phyloP scores from a whole-genome alignment of 331 rosid species.

The Rhamnella rubrinervis region DNA sequence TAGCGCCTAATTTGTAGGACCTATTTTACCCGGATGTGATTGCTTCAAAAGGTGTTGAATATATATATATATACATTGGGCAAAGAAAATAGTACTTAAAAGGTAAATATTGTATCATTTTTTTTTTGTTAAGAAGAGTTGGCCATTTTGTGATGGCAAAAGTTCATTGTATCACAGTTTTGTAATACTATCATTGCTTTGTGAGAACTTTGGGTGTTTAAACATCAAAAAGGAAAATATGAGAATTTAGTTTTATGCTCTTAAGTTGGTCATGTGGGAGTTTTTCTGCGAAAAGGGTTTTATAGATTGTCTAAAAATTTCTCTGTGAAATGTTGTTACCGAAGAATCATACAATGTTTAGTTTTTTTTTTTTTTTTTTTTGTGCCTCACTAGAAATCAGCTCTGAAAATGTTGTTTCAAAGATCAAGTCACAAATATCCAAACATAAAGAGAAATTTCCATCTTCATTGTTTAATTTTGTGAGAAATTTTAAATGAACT shows the following conservation, averaged over 20 bases:
- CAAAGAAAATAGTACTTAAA: neutral
- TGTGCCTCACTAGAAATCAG: no score
- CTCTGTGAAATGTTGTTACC: no score
- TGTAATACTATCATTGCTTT: slow-evolving; percentile 13
- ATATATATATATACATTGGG: neutral
- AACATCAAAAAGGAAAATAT: no score
- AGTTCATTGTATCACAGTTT: slow-evolving; percentile 16
- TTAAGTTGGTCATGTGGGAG: no score
- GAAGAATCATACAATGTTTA: no score
- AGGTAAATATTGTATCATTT: slow-evolving; percentile 22
- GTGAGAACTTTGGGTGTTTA: slow-evolving; percentile 16
- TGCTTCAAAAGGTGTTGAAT: neutral
- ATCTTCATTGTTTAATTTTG: slow-evolving; percentile 21
- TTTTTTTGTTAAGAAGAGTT: slow-evolving; percentile 1
- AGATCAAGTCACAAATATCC: no score
- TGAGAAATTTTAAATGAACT: slow-evolving; percentile 14
- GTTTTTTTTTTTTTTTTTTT: no score
- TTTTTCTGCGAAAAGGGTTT: no score
- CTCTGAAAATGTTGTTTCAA: no score
- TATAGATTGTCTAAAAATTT: no score
- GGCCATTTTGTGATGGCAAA: neutral
- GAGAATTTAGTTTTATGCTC: no score
- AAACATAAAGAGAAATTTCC: neutral
- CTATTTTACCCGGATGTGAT: neutral
- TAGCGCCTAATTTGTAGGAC: neutral